Evolutionary conservation across 1,139 yeast species (phyloP).

Genomic region (Magnusiomyces ingens): DNA sequence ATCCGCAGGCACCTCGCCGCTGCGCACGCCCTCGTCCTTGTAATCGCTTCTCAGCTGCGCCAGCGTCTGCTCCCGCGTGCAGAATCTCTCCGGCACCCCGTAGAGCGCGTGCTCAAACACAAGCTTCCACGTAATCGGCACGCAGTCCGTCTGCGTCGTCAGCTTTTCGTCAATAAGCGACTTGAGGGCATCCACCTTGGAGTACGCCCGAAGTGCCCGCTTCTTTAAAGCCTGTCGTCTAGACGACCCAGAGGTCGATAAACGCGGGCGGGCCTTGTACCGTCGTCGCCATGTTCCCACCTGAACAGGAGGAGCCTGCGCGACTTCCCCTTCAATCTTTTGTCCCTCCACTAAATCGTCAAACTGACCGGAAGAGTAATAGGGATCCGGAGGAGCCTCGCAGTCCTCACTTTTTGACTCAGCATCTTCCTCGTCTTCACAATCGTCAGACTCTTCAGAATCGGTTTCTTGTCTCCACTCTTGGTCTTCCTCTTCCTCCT

Average conservation of each 20-base stretch:
- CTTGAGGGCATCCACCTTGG: conserved; percentile 1
- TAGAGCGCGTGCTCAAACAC: conserved; percentile 25
- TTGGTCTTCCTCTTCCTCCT: conserved; percentile 3
- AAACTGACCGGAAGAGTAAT: neutral
- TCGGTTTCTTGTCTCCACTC: neutral
- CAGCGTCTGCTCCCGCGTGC: conserved; percentile 16
- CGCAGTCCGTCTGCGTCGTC: conserved; percentile 17
- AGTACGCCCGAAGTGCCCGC: neutral
- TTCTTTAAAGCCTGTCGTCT: neutral
- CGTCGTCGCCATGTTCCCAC: too few relatives aligned
- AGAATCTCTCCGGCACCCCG: conserved; percentile 22
- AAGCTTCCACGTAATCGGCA: conserved; percentile 23
- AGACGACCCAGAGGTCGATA: too few relatives aligned
- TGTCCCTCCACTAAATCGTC: neutral
- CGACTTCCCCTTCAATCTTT: neutral
- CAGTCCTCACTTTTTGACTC: neutral
- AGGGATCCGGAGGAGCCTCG: neutral
- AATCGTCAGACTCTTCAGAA: neutral
- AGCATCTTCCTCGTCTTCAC: neutral
- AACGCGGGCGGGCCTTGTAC: too few relatives aligned
- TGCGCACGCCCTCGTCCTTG: conserved; percentile 1
- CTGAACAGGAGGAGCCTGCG: too few relatives aligned
- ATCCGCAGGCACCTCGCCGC: neutral
- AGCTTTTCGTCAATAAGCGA: conserved; percentile 8
- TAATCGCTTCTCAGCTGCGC: conserved; percentile 8